Percentiles rank a stretch among this genome's conserved stretches.
phyloP scores from a whole-genome alignment of 2,329 filamentous ascomycete genomes.

The Xylariaceae sp. region DNA sequence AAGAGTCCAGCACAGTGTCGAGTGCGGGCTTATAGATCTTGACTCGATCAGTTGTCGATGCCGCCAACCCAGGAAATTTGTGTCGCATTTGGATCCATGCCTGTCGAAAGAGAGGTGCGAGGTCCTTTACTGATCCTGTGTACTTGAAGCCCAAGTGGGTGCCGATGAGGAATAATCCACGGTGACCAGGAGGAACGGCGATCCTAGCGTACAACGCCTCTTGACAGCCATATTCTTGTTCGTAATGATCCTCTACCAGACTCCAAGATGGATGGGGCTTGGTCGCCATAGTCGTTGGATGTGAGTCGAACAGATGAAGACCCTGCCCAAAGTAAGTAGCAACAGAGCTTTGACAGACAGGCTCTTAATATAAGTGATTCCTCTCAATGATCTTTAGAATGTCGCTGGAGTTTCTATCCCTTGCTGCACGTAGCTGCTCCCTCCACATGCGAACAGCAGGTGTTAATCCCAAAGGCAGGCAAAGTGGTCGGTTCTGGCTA shows the following conservation, averaged over 20 bases:
- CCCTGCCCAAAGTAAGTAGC: too few species aligned
- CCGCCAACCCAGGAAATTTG: neutral
- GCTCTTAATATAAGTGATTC: too few species aligned
- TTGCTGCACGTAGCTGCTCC: too few species aligned
- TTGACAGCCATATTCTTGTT: constrained; percentile 2
- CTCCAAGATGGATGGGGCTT: neutral
- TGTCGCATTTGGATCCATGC: constrained; percentile 2
- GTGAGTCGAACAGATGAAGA: too few species aligned
- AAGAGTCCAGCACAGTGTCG: neutral
- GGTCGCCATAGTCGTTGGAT: neutral
- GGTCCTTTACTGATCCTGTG: neutral
- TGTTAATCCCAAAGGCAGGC: too few species aligned
- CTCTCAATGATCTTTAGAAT: too few species aligned
- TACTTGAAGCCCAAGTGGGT: constrained; percentile 4
- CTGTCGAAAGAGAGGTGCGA: neutral
- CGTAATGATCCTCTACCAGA: neutral
- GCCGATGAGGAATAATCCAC: constrained; percentile 1
- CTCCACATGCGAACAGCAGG: too few species aligned
- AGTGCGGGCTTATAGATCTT: neutral
- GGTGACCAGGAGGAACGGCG: constrained; percentile 1
- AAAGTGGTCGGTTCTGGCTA: too few species aligned
- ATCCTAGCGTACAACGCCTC: constrained; percentile 1
- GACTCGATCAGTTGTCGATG: neutral
- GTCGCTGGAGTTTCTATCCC: too few species aligned
- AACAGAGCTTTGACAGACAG: too few species aligned